These are phyloP conservation scores for Lentinula novae-zelandiae DNA, from an alignment of 1,284 basidiomycete genomes.

Conservation along the genomic window DNA sequence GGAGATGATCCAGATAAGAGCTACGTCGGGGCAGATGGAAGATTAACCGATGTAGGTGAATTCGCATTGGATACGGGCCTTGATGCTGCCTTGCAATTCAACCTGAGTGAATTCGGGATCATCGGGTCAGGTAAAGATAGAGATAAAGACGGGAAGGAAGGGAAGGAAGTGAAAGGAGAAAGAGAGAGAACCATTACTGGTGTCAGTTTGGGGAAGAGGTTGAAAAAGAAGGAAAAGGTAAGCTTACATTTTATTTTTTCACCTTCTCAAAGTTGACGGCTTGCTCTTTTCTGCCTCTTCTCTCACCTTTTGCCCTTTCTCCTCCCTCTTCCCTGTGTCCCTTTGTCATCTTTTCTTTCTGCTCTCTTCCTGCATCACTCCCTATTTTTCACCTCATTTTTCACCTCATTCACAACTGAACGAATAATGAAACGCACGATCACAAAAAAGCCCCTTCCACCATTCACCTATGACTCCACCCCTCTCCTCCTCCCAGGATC, in stretches of 20 bases:
- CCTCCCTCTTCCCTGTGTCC: no score
- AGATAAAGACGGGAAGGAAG: slow-evolving; percentile 53
- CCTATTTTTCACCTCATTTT: no score
- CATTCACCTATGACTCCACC: slow-evolving; percentile 84
- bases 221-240: slow-evolving; percentile 78
- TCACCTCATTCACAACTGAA: not conserved
- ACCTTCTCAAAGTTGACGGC: not conserved
- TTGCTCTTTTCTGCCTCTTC: not conserved
- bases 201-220: slow-evolving; percentile 64
- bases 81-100: slow-evolving; percentile 31
- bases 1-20: not conserved
- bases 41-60: not conserved
- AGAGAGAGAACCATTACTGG: slow-evolving; percentile 15
- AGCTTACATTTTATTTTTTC: not conserved
- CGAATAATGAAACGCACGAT: not conserved
- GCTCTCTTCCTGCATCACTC: no score
- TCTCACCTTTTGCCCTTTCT: not conserved
- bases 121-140: slow-evolving; percentile 48
- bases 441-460: slow-evolving; percentile 46
- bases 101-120: slow-evolving; percentile 32
- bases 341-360: not conserved
- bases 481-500: slow-evolving; percentile 71
- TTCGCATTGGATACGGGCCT: not conserved
- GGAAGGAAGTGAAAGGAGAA: not conserved
- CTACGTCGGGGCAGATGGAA: not conserved